Conservation (phyloP, 495 filamentous ascomycete genomes). For the Penicillium pulvis region DNA sequence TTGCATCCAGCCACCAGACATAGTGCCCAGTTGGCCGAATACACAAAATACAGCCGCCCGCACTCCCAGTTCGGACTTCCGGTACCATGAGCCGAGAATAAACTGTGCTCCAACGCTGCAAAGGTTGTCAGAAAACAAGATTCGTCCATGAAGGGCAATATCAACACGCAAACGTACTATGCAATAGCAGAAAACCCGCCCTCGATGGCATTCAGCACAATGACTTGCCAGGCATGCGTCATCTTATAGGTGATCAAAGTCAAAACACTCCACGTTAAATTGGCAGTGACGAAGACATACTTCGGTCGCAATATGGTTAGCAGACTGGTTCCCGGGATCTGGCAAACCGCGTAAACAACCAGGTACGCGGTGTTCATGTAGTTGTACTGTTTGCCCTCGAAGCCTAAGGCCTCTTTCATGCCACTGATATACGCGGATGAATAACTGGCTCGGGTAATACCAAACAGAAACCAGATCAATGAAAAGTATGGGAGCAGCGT, state of each 20-base stretch:
- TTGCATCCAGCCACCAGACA: conserved; percentile 37
- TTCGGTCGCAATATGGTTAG: conserved; percentile 34
- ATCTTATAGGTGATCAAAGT: conserved; percentile 38
- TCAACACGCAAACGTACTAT: conserved; percentile 24
- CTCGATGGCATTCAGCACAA: conserved; percentile 38
- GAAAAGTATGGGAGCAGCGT: conserved; percentile 40
- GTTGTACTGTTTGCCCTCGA: conserved; percentile 41
- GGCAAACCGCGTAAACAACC: conserved; percentile 40
- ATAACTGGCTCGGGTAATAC: conserved; percentile 40
- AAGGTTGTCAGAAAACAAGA: conserved; percentile 1
- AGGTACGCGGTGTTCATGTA: conserved; percentile 43
- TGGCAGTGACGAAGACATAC: conserved; percentile 39
- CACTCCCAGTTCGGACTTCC: conserved; percentile 32
- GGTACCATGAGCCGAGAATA: conserved; percentile 34
- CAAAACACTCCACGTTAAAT: conserved; percentile 36
- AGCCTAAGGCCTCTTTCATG: conserved; percentile 38
- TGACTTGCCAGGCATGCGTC: conserved; percentile 38
- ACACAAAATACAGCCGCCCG: conserved; percentile 34
- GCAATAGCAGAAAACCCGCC: conserved; percentile 40
- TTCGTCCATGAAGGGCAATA: not conserved
- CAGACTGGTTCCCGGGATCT: conserved; percentile 39
- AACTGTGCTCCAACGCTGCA: conserved; percentile 33
- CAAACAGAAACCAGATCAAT: conserved; percentile 40
- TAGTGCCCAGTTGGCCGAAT: conserved; percentile 32
- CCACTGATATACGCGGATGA: conserved; percentile 42